Evolutionary conservation across 1,284 basidiomycete genomes (phyloP).

Genomic region (Ganoderma lucidum): DNA sequence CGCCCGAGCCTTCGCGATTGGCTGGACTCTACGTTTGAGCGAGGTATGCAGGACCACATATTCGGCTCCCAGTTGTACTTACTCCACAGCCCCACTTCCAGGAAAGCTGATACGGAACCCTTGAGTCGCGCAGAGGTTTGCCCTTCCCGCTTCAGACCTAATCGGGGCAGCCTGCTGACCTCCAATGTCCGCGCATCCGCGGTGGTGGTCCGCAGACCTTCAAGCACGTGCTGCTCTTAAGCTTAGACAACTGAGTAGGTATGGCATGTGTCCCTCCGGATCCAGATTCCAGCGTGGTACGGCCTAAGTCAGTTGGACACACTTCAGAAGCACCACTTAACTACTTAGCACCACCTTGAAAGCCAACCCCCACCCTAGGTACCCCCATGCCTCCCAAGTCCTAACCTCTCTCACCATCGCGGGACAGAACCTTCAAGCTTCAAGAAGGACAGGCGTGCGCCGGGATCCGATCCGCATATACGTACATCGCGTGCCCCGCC

Average conservation of each 20-base stretch:
- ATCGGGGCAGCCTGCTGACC: slow-evolving; percentile 1
- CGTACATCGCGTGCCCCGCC: not conserved
- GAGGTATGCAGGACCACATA: not conserved
- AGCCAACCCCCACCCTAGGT: not conserved
- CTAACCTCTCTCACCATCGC: not conserved
- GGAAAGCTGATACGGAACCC: not conserved
- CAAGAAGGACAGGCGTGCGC: not conserved
- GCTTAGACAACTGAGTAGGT: not conserved
- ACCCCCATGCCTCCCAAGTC: not conserved
- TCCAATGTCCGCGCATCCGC: not conserved
- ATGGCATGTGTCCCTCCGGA: not conserved
- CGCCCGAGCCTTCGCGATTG: not conserved
- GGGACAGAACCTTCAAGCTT: not conserved
- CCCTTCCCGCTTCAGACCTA: not conserved
- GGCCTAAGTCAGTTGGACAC: not conserved
- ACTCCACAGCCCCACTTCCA: not conserved
- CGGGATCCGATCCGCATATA: not conserved
- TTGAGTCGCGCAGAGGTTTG: not conserved
- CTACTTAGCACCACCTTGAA: not conserved
- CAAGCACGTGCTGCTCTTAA: not conserved
- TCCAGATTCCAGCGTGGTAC: not conserved
- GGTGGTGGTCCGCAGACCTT: not conserved
- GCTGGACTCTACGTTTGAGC: not conserved
- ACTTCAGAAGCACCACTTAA: not conserved
- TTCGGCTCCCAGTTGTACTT: not conserved